Base-by-base conservation (phyloP, 768 basidiomycete species). In the Agrocybe praecox region DNA sequence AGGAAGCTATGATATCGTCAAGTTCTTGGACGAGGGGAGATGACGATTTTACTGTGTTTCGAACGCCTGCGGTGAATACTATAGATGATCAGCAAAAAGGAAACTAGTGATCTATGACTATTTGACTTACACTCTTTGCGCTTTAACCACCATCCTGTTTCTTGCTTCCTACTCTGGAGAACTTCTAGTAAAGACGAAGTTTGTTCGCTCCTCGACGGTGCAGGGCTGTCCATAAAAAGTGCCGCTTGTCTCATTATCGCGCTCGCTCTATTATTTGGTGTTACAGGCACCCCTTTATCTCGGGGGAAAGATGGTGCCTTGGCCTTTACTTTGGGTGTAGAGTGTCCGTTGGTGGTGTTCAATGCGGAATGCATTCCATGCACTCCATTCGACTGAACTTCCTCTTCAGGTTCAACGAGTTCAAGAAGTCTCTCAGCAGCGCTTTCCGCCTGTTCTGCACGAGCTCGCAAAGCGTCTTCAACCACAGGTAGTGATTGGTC, bases 381-480 rank as follows among this genome's bases (percentile, higher is more conserved):
- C 57, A 82, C 76, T 44, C 74, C 78, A 29, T 53, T 53, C 53
- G 72, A 67, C 26, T 5, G 26, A 52, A 70, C 75, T 49, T 85
- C 86, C 12, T 86, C 88, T 46, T 92, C 91, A 14, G 88, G 84
- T 59, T 94, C 91, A 12, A 92, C 89, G 15, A 96, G 80, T 69
- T 97, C 96, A 36, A 96, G 69, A 23, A 98, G 73, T 48, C 92
- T 83, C 68, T 93, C 89, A 0, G 96, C 96, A 8, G 94, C 92
- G 67, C 92, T 94, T 68, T 95, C 92, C 0, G 96, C 96, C 68
- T 97, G 96, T 63, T 92, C 91, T 1, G 96, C 95, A 51, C 92
- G 84, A 2, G 92, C 92, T 44, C 88, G 83, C 62, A 96, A 71
- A 26, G 88, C 93, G 67, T 96, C 95, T 65, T 96, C 94, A 4